Conservation (phyloP, 345 rosid genomes). For the Eucalyptus victrix region DNA sequence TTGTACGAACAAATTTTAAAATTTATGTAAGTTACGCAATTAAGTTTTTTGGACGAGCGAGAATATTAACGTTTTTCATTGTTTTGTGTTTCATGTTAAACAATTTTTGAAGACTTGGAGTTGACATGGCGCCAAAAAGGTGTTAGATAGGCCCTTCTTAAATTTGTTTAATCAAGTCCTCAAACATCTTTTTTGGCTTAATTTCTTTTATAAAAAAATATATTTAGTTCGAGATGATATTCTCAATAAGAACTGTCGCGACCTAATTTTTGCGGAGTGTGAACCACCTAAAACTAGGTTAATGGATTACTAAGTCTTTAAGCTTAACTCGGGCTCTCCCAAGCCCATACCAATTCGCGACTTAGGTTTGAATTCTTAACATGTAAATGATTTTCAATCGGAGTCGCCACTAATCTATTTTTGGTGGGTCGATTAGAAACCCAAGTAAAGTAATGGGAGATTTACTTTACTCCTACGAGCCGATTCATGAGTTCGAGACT, state of each 20-base stretch:
- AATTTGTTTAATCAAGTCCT: not conserved
- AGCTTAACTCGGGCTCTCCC: too few relatives aligned
- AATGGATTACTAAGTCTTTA: too few relatives aligned
- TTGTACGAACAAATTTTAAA: not conserved
- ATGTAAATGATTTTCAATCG: too few relatives aligned
- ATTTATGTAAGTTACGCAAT: rapidly evolving
- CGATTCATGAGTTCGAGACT: too few relatives aligned
- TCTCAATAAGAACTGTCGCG: not conserved
- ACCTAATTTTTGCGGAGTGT: too few relatives aligned
- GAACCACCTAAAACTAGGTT: too few relatives aligned
- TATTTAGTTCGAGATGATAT: not conserved
- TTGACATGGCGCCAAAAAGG: not conserved
- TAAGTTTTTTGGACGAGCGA: rapidly evolving
- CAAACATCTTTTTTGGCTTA: rapidly evolving
- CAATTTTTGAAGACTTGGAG: not conserved
- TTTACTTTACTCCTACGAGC: too few relatives aligned
- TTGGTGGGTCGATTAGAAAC: too few relatives aligned
- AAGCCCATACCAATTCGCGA: too few relatives aligned
- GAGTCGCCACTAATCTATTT: too few relatives aligned
- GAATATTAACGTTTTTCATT: not conserved
- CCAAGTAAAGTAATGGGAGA: too few relatives aligned
- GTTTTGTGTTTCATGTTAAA: not conserved
- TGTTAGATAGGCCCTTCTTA: not conserved
- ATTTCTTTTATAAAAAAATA: rapidly evolving
- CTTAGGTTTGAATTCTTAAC: too few relatives aligned